Conservation (phyloP, 2,329 filamentous ascomycete genomes). For the Fusarium ambrosium region DNA sequence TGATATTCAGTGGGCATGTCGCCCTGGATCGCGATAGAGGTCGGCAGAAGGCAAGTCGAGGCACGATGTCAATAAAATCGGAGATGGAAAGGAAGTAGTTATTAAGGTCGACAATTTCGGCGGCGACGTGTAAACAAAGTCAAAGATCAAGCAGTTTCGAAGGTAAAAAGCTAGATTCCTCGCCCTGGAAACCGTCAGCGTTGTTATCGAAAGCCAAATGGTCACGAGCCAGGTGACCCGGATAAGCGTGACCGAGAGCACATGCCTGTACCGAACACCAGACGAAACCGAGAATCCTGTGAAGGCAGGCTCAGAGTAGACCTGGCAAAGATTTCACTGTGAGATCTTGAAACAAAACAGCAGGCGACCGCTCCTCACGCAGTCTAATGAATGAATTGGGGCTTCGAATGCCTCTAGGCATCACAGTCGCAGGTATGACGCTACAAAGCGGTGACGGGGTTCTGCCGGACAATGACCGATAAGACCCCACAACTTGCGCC, state of each 20-base stretch:
- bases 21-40: slow-evolving; percentile 5
- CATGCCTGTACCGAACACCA: slow-evolving; percentile 32
- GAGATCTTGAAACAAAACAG: background rate
- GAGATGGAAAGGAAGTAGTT: background rate
- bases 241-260: slow-evolving; percentile 45
- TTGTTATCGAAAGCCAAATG: slow-evolving; percentile 15
- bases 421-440: slow-evolving; percentile 46
- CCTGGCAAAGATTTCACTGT: background rate
- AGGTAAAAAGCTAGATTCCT: background rate
- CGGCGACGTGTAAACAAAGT: background rate
- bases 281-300: background rate
- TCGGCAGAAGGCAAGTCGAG: slow-evolving; percentile 1
- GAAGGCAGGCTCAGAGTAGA: background rate
- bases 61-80: background rate
- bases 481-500: slow-evolving; percentile 19
- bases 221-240: slow-evolving; percentile 41
- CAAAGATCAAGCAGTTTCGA: background rate
- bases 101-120: background rate
- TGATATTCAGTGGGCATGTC: slow-evolving; percentile 33
- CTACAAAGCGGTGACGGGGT: slow-evolving; percentile 43
- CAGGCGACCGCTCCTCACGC: background rate
- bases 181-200: slow-evolving; percentile 5
- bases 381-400: slow-evolving; percentile 21
- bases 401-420: slow-evolving; percentile 37
- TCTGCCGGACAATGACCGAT: slow-evolving; percentile 45